Conservation (phyloP, 305 asterid genomes). For the Withania somnifera region DNA sequence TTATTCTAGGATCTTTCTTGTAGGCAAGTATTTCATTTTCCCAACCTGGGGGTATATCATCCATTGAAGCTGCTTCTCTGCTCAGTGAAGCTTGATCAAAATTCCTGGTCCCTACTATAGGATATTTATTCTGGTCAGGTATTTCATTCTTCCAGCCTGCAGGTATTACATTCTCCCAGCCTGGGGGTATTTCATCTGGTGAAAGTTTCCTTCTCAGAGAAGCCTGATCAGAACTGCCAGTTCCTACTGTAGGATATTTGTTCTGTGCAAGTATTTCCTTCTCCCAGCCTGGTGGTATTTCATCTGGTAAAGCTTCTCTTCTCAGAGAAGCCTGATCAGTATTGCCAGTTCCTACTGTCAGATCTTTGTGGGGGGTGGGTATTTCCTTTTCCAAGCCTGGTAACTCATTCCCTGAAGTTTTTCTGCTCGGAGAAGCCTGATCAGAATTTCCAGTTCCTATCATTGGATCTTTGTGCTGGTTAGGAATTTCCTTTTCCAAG, state of each 20-base stretch:
- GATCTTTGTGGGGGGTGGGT: neutral
- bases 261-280: slow-evolving; percentile 22
- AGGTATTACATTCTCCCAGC: neutral
- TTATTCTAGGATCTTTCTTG: neutral
- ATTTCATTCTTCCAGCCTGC: neutral
- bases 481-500: slow-evolving; percentile 39
- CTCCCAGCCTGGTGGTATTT: slow-evolving; percentile 52
- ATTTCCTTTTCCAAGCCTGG: neutral
- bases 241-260: neutral
- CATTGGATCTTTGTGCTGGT: neutral
- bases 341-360: neutral
- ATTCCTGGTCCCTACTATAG: neutral
- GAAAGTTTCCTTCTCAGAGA: neutral
- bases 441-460: neutral
- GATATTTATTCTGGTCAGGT: neutral
- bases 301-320: slow-evolving; percentile 7
- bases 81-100: neutral
- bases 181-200: neutral
- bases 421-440: neutral
- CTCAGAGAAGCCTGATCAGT: neutral
- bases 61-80: neutral
- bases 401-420: neutral
- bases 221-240: neutral
- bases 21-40: neutral
- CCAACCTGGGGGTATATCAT: slow-evolving; percentile 1